Base-by-base conservation (phyloP, 2,329 filamentous ascomycete genomes). In the Chaetomium strumarium region DNA sequence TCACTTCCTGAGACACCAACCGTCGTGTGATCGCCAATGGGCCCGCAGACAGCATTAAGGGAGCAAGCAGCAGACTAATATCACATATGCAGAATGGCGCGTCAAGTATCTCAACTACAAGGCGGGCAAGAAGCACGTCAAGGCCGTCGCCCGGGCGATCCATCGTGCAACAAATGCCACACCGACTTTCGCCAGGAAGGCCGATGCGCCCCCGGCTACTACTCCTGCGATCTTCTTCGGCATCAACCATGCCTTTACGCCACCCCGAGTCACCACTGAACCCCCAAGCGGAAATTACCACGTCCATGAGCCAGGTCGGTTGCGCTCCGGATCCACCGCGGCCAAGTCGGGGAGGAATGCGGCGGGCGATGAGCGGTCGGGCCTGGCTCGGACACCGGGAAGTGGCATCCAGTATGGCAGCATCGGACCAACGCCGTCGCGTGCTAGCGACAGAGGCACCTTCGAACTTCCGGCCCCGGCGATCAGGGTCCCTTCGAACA, bases 101-200 rank as follows among this genome's bases (percentile, higher is more conserved):
- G 80, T 85, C 68, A 95, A 96, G 70, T 97, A 96, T 69, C 79
- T 97, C 62, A 83, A 96, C 71, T 97, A 97, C 77, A 96, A 95
- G 78, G 84, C 84, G 52, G 92, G 90, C 55, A 97, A 97, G 73
- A 96, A 96, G 73, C 86, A 90, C 67, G 78, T 97, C 69, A 97
- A 96, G 70, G 84, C 83, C 52, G 84, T 96, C 48, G 72, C 78
- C 20, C 81, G 86, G 56, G 89, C 90, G 54, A 78, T 93, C 56
- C 77, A 80, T 73, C 71, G 81, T 73, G 69, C 81, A 66, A 74
- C 81, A 66, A 74, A 79, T 55, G 68, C 73, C 53, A 79, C 80
- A 0, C 79, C 83, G 10, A 67, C 64, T 41, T 56, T 66, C 10
- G 66, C 61, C 34, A 65, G 62, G 51, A 61, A 61, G 34, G 67